A percentile compares a stretch with the other conserved stretches of the same genome.
Evolutionary conservation across 2,329 filamentous ascomycete genomes (phyloP).

Genomic region (Monosporascus cannonballus): DNA sequence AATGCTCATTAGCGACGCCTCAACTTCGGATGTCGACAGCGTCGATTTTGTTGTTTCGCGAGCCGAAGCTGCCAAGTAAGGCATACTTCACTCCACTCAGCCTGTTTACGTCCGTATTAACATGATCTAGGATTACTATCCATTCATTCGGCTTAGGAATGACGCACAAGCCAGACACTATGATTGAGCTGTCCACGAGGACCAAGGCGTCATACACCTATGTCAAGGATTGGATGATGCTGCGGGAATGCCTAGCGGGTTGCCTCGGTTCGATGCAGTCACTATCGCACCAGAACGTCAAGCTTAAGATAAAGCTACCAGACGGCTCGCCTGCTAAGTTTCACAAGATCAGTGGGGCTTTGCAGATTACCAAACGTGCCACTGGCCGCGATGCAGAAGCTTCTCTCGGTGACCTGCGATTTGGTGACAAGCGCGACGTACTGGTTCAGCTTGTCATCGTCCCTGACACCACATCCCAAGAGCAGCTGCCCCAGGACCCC

Average conservation of each 20-base stretch:
- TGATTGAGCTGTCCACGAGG: slow-evolving; percentile 92
- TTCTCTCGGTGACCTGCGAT: slow-evolving; percentile 82
- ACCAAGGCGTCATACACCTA: slow-evolving; percentile 98
- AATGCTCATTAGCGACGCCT: slow-evolving; percentile 94
- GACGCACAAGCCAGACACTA: slow-evolving; percentile 96
- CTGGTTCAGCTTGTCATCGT: slow-evolving; percentile 90
- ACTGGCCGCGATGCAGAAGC: slow-evolving; percentile 93
- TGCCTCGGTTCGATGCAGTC: slow-evolving; percentile 89
- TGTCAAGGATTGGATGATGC: slow-evolving; percentile 99
- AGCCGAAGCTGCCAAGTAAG: slow-evolving; percentile 92
- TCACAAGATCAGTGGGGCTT: slow-evolving; percentile 93
- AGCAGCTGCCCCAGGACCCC: slow-evolving; percentile 83
- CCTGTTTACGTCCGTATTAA: slow-evolving; percentile 15
- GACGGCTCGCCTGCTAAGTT: slow-evolving; percentile 98
- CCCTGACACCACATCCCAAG: slow-evolving; percentile 75
- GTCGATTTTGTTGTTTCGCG: slow-evolving; percentile 97
- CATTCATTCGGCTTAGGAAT: slow-evolving; percentile 94
- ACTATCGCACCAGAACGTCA: slow-evolving; percentile 96
- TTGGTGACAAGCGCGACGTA: slow-evolving; percentile 91
- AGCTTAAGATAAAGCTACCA: slow-evolving; percentile 85
- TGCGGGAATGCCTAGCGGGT: slow-evolving; percentile 89
- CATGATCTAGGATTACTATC: slow-evolving; percentile 66
- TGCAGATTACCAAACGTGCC: slow-evolving; percentile 94
- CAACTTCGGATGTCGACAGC: slow-evolving; percentile 87
- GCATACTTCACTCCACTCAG: slow-evolving; percentile 14